phyloP scores from a whole-genome alignment of 805 yeast genomes.

The Saturnispora galanensis region DNA sequence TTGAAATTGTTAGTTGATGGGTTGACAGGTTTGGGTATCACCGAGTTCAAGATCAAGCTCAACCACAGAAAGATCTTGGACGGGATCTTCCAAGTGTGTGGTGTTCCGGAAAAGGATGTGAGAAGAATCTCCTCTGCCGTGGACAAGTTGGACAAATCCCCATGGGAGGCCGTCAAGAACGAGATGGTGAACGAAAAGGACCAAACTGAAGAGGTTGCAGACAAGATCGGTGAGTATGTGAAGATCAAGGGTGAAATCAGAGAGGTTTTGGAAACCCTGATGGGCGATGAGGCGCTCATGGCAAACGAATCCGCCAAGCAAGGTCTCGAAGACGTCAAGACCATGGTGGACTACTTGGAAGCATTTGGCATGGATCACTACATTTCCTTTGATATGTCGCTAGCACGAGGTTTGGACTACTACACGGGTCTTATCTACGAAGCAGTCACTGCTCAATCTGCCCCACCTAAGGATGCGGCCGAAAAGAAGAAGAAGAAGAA shows the following conservation, averaged over 20 bases:
- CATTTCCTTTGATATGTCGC: constrained; percentile 82
- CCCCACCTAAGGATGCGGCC: constrained; percentile 80
- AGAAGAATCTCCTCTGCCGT: constrained; percentile 92
- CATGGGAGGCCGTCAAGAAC: constrained; percentile 89
- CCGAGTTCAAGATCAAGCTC: constrained; percentile 81
- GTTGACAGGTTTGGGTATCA: constrained; percentile 70
- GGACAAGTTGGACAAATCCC: constrained; percentile 88
- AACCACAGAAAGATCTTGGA: constrained; percentile 95
- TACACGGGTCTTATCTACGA: constrained; percentile 96
- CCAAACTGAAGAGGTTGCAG: constrained; percentile 87
- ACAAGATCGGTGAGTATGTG: constrained; percentile 85
- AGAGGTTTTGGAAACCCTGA: constrained; percentile 48
- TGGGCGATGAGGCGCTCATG: constrained; percentile 46
- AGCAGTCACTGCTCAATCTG: constrained; percentile 90
- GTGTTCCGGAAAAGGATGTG: constrained; percentile 89
- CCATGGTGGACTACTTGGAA: constrained; percentile 65
- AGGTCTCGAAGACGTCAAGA: constrained; percentile 75
- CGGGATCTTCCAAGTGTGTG: constrained; percentile 91
- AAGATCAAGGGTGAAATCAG: constrained; percentile 69
- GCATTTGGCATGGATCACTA: constrained; percentile 65
- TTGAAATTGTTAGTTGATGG: constrained; percentile 80
- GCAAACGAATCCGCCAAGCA: constrained; percentile 62
- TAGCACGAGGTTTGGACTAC: constrained; percentile 96
- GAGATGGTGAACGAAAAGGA: constrained; percentile 90
- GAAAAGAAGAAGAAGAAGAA: constrained; percentile 34